Conservation (phyloP, 768 basidiomycete genomes). For the Pisolithus marmoratus region DNA sequence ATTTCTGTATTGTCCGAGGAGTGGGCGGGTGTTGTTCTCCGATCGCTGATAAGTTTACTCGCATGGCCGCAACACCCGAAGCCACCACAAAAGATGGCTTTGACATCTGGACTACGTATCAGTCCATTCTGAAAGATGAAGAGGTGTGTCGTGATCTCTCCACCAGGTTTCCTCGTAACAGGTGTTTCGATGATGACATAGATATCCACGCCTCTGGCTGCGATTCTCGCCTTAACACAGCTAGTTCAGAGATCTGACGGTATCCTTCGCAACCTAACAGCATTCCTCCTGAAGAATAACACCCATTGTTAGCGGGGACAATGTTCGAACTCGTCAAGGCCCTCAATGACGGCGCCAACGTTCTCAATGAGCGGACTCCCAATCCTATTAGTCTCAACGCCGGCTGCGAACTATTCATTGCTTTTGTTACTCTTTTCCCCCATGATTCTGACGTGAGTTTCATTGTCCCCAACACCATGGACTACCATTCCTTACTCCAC, state of each 20-base stretch:
- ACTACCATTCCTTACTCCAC: slow-evolving; percentile 4
- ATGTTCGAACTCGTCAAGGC: slow-evolving; percentile 91
- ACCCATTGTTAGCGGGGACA: slow-evolving; percentile 58
- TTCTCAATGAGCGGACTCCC: slow-evolving; percentile 53
- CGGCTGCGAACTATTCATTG: slow-evolving; percentile 88
- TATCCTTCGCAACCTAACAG: slow-evolving; percentile 25
- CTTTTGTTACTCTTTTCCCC: slow-evolving; percentile 80
- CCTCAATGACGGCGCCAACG: slow-evolving; percentile 67
- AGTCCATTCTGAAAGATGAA: slow-evolving; percentile 55
- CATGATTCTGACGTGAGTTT: slow-evolving; percentile 71
- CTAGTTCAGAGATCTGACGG: slow-evolving; percentile 76
- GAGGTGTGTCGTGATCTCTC: slow-evolving; percentile 42
- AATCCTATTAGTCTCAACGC: slow-evolving; percentile 83
- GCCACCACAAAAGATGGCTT: slow-evolving; percentile 19
- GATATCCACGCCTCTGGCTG: slow-evolving; percentile 82
- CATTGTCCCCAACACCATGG: slow-evolving; percentile 9
- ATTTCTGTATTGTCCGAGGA: background rate
- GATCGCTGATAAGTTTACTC: background rate
- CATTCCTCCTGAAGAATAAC: slow-evolving; percentile 2
- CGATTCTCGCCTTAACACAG: slow-evolving; percentile 80
- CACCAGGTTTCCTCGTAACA: background rate
- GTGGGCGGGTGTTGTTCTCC: background rate
- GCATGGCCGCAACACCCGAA: background rate
- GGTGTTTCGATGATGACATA: slow-evolving; percentile 21
- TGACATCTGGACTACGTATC: slow-evolving; percentile 51